Evolutionary conservation across 2,329 filamentous ascomycete species (phyloP).

Genomic region (Neonectria faginata): DNA sequence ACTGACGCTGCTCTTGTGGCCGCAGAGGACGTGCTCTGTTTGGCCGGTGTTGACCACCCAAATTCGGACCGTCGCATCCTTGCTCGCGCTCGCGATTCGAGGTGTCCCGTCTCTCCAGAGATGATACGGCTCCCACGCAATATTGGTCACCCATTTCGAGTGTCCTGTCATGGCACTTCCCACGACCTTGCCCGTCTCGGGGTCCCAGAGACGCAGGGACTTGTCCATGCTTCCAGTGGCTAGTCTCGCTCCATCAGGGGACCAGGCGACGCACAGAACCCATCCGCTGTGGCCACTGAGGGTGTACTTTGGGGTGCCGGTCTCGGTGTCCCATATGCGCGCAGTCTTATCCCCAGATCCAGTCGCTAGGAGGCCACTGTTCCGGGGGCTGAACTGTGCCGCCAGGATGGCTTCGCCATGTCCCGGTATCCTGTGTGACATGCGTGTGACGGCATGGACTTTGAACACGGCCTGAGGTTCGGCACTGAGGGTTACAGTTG

Average conservation of each 20-base stretch:
- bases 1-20: slow-evolving; percentile 89
- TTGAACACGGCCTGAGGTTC: slow-evolving; percentile 93
- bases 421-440: slow-evolving; percentile 87
- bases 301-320: slow-evolving; percentile 87
- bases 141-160: slow-evolving; percentile 86
- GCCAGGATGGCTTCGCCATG: slow-evolving; percentile 92
- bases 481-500: slow-evolving; percentile 66
- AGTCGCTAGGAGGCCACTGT: slow-evolving; percentile 82
- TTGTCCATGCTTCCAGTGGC: slow-evolving; percentile 96
- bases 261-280: slow-evolving; percentile 90
- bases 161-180: slow-evolving; percentile 83
- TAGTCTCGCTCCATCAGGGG: slow-evolving; percentile 82
- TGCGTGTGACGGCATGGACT: slow-evolving; percentile 90
- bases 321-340: slow-evolving; percentile 94
- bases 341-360: slow-evolving; percentile 93
- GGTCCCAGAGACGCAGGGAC: slow-evolving; percentile 89
- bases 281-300: slow-evolving; percentile 87
- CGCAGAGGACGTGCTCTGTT: slow-evolving; percentile 85
- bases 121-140: slow-evolving; percentile 96
- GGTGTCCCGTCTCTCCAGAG: slow-evolving; percentile 79
- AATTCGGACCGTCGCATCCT: slow-evolving; percentile 87
- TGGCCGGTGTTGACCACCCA: slow-evolving; percentile 85
- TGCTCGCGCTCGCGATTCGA: slow-evolving; percentile 86
- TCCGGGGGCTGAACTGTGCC: slow-evolving; percentile 84
- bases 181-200: slow-evolving; percentile 79